A percentile compares a stretch with the other conserved stretches of the same genome.
Conservation (phyloP, 352 stramenopile genomes). For the Phytophthora foliorum region DNA sequence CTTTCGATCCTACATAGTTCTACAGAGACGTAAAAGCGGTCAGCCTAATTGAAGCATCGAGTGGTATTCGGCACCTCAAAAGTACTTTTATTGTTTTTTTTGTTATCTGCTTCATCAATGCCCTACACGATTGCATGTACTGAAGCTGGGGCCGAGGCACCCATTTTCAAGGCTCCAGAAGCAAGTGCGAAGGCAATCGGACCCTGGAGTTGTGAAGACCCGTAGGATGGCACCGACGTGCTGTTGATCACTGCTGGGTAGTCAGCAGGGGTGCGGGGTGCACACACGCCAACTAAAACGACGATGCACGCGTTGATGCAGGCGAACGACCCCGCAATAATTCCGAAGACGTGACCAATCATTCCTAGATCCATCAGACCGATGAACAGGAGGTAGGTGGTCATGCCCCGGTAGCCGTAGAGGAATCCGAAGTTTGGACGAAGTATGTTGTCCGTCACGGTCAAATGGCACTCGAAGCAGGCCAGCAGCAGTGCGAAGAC, state of each 20-base stretch:
- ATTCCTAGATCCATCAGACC: constrained; percentile 70
- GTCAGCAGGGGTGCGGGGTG: constrained; percentile 19
- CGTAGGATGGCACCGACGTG: constrained; percentile 31
- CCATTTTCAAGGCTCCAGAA: constrained; percentile 32
- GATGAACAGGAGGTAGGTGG: constrained; percentile 65
- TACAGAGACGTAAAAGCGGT: neutral
- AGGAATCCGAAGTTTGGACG: constrained; percentile 72
- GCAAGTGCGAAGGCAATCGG: constrained; percentile 39
- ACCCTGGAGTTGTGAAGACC: constrained; percentile 33
- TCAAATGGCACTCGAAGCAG: constrained; percentile 65
- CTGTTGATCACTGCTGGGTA: constrained; percentile 35
- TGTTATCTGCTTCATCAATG: neutral
- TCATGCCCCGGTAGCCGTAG: constrained; percentile 62
- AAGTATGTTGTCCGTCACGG: constrained; percentile 51
- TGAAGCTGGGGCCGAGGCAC: constrained; percentile 12
- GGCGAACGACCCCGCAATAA: constrained; percentile 45
- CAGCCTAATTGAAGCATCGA: neutral
- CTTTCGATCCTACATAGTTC: neutral
- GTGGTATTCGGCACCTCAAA: neutral
- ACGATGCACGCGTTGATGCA: constrained; percentile 55
- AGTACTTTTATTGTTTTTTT: neutral
- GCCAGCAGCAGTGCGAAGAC: constrained; percentile 60
- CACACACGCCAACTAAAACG: constrained; percentile 43
- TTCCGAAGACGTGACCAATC: constrained; percentile 48
- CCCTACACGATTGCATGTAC: constrained; percentile 33